phyloP scores from a whole-genome alignment of 176 grass and related monocot species.

The Pharus latifolius region DNA sequence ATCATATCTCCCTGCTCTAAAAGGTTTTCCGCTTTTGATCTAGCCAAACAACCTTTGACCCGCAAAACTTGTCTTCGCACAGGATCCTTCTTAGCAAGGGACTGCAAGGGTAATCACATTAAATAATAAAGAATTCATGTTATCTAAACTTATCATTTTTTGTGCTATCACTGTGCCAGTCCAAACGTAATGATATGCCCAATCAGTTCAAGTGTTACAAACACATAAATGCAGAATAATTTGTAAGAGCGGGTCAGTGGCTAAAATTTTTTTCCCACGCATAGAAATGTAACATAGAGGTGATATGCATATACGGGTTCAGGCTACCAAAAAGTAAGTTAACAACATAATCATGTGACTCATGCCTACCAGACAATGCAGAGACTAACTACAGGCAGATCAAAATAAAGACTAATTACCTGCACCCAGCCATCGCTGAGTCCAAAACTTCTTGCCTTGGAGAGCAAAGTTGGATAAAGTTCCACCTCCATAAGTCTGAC shows the following conservation, averaged over 20 bases:
- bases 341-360: neutral
- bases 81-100: slow-evolving; percentile 91
- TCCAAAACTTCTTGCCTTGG: slow-evolving; percentile 97
- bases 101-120: slow-evolving; percentile 31
- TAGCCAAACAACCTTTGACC: slow-evolving; percentile 98
- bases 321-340: neutral
- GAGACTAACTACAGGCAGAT: neutral
- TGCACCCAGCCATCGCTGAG: slow-evolving; percentile 90
- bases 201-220: neutral
- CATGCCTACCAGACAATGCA: neutral
- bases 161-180: neutral
- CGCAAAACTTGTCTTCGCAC: slow-evolving; percentile 89
- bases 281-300: neutral
- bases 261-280: neutral
- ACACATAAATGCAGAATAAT: neutral
- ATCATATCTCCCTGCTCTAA: slow-evolving; percentile 98
- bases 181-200: neutral
- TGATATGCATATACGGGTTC: neutral
- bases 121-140: slow-evolving; percentile 12
- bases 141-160: neutral
- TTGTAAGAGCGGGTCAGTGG: neutral
- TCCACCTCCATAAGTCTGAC: slow-evolving; percentile 89
- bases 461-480: slow-evolving; percentile 97
- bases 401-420: slow-evolving; percentile 39
- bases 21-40: slow-evolving; percentile 92